A percentile compares a stretch with the other conserved stretches of the same genome.
Conservation (phyloP, 2,329 filamentous ascomycete species). For the Neofusicoccum cordaticola region DNA sequence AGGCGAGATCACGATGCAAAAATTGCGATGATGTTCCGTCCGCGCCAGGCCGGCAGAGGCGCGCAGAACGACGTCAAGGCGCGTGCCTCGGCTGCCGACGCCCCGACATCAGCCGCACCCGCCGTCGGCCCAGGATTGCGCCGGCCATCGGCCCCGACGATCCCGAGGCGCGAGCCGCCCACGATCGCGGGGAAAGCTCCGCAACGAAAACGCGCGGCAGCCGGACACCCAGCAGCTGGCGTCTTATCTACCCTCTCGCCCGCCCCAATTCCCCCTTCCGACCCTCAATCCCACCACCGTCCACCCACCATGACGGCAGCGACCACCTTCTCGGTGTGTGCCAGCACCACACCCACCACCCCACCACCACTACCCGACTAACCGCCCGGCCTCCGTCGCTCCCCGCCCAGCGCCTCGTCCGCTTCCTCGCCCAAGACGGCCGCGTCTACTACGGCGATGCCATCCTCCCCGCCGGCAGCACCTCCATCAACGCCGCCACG, state of each 20-base stretch:
- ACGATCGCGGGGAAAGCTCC: slow-evolving; percentile 1
- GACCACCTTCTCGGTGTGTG: neutral
- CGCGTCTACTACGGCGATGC: slow-evolving; percentile 44
- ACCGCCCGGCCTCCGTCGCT: neutral
- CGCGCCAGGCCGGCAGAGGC: too few species aligned
- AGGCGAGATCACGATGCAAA: neutral
- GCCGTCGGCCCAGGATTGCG: neutral
- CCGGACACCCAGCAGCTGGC: too few species aligned
- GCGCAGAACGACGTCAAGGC: too few species aligned
- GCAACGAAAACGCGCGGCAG: too few species aligned
- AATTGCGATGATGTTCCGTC: neutral
- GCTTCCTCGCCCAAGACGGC: slow-evolving; percentile 31
- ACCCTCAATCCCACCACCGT: neutral
- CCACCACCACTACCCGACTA: neutral
- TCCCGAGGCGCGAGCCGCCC: neutral
- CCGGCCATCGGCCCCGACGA: neutral
- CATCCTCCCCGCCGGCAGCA: slow-evolving; percentile 60
- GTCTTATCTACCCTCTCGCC: neutral
- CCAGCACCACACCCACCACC: neutral
- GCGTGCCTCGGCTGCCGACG: neutral
- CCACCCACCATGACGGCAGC: neutral
- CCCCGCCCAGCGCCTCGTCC: slow-evolving; percentile 27
- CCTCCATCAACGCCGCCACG: slow-evolving; percentile 59
- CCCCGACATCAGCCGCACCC: neutral
- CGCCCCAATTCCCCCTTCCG: neutral